Percentiles rank a stretch among this genome's conserved stretches.
phyloP scores from a whole-genome alignment of 169 alveolate species.

The Plasmodium malariae region DNA sequence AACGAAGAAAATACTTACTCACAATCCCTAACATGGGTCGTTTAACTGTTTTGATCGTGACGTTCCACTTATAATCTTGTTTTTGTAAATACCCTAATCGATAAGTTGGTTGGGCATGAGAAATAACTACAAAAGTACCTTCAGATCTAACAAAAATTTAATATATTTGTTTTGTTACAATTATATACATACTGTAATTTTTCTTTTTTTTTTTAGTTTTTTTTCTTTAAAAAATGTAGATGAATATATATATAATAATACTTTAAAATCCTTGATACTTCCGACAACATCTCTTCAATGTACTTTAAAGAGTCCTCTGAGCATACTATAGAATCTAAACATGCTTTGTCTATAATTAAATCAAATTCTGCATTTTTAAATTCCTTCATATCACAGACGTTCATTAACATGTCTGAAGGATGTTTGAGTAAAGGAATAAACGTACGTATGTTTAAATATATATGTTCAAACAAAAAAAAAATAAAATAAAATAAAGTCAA shows the following conservation, averaged over 20 bases:
- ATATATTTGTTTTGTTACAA: conserved; percentile 4
- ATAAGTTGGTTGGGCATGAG: conserved; percentile 77
- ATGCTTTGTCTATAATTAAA: conserved; percentile 84
- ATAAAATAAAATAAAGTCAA: not conserved
- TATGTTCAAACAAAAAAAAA: not conserved
- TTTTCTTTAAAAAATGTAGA: not conserved
- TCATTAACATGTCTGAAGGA: conserved; percentile 50
- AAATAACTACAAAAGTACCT: conserved; percentile 61
- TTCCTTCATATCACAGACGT: conserved; percentile 71
- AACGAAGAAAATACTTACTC: conserved; percentile 41
- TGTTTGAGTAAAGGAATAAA: not conserved
- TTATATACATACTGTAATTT: conserved; percentile 9
- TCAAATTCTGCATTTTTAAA: conserved; percentile 79
- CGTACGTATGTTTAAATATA: not conserved
- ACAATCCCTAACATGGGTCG: conserved; percentile 76
- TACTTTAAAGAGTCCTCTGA: conserved; percentile 70
- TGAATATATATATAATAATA: not conserved
- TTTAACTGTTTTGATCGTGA: conserved; percentile 61
- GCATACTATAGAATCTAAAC: conserved; percentile 83
- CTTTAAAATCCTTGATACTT: conserved; percentile 70
- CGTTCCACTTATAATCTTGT: conserved; percentile 60
- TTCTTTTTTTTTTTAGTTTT: not conserved
- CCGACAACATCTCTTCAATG: conserved; percentile 68
- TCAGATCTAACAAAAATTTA: conserved; percentile 26
- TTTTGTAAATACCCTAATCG: conserved; percentile 74